Base-by-base conservation (phyloP, 208 protist species). In the Trypanosoma avium region DNA sequence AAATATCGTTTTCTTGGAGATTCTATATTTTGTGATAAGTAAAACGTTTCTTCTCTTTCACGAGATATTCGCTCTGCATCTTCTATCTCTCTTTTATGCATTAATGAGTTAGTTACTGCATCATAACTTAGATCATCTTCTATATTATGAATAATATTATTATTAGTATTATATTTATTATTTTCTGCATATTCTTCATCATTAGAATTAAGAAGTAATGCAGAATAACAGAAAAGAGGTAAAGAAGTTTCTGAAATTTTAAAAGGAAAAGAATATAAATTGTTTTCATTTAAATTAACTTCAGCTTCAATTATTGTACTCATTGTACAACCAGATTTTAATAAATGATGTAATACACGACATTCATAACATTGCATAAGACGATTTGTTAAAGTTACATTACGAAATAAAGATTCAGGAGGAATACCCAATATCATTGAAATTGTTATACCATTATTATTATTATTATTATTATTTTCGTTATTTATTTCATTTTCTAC, bases 361-460 rank as follows among this genome's bases (percentile, higher is more conserved):
- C 30, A 38, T 49, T 57, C 48, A 49, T 58, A 66, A 24, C 35
- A 58, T 13, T 57, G 15, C 17, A 57, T 6, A 30, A 66, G 61
- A 19, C 19, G 33, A 22, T 15, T 21, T 6, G 19, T 7, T 19
- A 30, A 35, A n/a, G 61, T 33, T 4, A 42, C 12, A 53, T 21
- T 7, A 4, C 47, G 19, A 66, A 66, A 66, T 8, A 27, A 40
- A 19, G 33, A 1, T 49, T 66, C 33, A 10, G 32, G 26, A 26
- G 61, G 27, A 58, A 66, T 35, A 27, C 48, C 61, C 45, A 66
- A 57, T 36, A 66, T 17, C 30, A 66, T 33, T 35, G 61, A 66
- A 15, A 66, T 8, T 13, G 46, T 66, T 22, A 66, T 38, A 13
- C 61, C 48, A 36, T 57, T 10, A 32, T 46, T 33, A 0, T 15